These are phyloP conservation scores for Exidia glandulosa DNA, from an alignment of 768 basidiomycete species.

Conservation along the genomic window DNA sequence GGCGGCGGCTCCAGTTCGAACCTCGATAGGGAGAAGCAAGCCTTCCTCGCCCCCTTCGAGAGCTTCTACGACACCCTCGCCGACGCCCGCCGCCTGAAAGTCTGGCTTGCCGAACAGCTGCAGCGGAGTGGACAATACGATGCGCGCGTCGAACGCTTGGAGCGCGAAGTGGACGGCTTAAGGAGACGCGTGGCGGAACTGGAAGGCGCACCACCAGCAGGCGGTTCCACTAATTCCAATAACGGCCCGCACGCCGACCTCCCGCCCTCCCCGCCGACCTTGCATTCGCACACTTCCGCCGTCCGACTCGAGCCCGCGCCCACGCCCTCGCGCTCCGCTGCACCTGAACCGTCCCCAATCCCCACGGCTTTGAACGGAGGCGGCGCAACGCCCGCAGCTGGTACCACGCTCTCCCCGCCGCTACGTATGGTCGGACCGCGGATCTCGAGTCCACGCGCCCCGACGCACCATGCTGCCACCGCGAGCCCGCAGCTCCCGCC, in stretches of 20 bases:
- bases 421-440: not conserved
- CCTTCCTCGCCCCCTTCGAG: conserved; percentile 76
- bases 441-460: not conserved
- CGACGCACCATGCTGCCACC: not conserved
- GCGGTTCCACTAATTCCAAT: no score
- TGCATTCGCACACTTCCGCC: not conserved
- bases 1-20: conserved; percentile 6
- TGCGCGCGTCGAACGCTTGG: not conserved
- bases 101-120: conserved; percentile 65
- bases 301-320: not conserved
- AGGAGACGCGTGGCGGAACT: not conserved
- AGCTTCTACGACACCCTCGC: conserved; percentile 76
- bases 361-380: not conserved
- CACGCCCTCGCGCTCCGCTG: not conserved
- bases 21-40: conserved; percentile 23
- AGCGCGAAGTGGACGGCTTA: not conserved
- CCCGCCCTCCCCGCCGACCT: not conserved
- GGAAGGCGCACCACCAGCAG: not conserved
- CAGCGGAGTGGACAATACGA: conserved; percentile 16
- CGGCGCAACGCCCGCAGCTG: not conserved
- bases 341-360: not conserved
- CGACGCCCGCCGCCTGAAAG: conserved; percentile 69
- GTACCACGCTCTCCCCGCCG: not conserved
- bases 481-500: not conserved
- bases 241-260: not conserved